phyloP scores from a whole-genome alignment of 441 rosid species.

The Pelargonium exstipulatum region DNA sequence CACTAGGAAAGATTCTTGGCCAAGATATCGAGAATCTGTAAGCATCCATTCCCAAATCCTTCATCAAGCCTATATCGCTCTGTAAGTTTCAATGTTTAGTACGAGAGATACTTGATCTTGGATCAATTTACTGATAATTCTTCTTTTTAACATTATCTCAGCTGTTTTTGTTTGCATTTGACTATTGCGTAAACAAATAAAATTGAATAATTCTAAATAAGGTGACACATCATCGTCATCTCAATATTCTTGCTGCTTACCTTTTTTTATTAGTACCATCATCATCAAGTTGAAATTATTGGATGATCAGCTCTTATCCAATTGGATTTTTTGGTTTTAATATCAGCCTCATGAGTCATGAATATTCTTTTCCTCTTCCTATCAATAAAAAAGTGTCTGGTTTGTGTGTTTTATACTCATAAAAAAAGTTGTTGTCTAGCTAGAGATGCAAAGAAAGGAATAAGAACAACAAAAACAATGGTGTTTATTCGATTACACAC shows the following conservation, averaged over 20 bases:
- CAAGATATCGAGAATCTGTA: constrained; percentile 88
- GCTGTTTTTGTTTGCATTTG: background rate
- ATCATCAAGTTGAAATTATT: constrained; percentile 8
- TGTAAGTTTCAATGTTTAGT: constrained; percentile 26
- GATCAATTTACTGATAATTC: background rate
- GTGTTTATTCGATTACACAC: constrained; percentile 23
- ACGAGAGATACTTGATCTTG: background rate
- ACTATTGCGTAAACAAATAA: background rate
- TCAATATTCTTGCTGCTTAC: background rate
- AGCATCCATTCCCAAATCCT: constrained; percentile 82
- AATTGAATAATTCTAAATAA: constrained; percentile 1
- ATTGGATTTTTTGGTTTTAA: background rate
- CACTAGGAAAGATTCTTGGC: constrained; percentile 81
- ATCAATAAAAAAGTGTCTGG: background rate
- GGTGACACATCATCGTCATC: constrained; percentile 24
- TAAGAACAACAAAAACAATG: background rate
- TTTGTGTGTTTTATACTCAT: background rate
- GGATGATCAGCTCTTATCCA: constrained; percentile 17
- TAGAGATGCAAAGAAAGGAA: background rate
- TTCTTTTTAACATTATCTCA: background rate
- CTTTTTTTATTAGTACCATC: background rate
- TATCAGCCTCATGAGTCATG: background rate
- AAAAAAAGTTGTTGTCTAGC: background rate
- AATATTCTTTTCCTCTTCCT: background rate
- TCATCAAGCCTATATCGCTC: constrained; percentile 76